Percentiles rank a stretch among this genome's conserved stretches.
These are phyloP conservation scores for Chalaropsis thielavioides DNA, from an alignment of 2,329 filamentous ascomycete genomes.

Conservation along the genomic window DNA sequence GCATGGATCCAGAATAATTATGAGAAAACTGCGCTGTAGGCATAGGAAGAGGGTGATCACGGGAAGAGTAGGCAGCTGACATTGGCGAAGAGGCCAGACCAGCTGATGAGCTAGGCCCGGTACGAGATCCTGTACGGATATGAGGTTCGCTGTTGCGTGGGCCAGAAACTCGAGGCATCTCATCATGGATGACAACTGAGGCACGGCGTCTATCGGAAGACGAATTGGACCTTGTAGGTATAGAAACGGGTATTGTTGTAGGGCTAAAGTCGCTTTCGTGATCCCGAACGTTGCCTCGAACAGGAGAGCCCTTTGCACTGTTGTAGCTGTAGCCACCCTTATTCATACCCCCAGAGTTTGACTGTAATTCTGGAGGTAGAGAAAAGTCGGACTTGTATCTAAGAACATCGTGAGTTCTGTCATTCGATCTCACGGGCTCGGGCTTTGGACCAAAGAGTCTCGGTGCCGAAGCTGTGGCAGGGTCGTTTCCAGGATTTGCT, in stretches of 20 bases:
- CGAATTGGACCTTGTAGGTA: constrained; percentile 8
- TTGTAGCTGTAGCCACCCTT: not conserved
- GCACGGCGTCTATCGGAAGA: constrained; percentile 10
- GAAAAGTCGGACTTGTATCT: constrained; percentile 10
- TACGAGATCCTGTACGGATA: constrained; percentile 7
- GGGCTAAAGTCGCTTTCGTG: constrained; percentile 4
- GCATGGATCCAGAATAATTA: not conserved
- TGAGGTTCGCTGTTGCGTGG: constrained; percentile 12
- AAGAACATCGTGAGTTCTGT: constrained; percentile 1
- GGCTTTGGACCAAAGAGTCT: constrained; percentile 17
- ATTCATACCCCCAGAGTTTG: not conserved
- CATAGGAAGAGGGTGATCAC: not conserved
- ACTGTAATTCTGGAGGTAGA: constrained; percentile 7
- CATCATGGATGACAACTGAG: constrained; percentile 11
- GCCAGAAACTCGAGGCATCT: constrained; percentile 12
- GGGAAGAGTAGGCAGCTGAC: constrained; percentile 4
- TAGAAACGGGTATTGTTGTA: not conserved
- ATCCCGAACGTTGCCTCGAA: not conserved
- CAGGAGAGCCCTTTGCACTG: constrained; percentile 8
- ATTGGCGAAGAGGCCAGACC: constrained; percentile 15
- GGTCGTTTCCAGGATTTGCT: constrained; percentile 13
- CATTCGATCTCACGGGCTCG: constrained; percentile 10
- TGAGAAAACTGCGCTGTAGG: not conserved
- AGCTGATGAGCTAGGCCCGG: constrained; percentile 3
- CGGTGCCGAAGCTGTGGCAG: constrained; percentile 4